Percentiles rank a stretch among this genome's conserved stretches.
These are phyloP conservation scores for Boletus rex-veris DNA, from an alignment of 768 basidiomycete genomes.

Conservation along the genomic window DNA sequence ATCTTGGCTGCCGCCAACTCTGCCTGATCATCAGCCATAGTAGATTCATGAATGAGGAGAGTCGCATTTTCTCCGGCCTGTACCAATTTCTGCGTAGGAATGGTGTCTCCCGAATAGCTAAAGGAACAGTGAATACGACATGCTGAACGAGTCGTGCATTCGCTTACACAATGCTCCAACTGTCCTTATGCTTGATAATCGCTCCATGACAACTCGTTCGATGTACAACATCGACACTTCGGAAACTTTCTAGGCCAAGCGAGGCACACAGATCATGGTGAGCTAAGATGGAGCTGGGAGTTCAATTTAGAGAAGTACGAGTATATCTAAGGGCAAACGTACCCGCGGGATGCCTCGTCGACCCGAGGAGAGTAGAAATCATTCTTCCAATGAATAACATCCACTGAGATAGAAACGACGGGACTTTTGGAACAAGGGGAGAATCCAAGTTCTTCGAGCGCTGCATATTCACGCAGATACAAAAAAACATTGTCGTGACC, in stretches of 20 bases:
- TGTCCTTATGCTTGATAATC: constrained; percentile 62
- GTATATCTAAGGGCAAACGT: neutral
- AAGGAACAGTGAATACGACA: neutral
- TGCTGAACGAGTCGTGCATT: neutral
- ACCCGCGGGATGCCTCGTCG: constrained; percentile 6
- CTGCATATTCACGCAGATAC: constrained; percentile 69
- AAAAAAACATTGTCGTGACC: constrained; percentile 51
- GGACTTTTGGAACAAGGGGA: constrained; percentile 44
- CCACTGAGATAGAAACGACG: constrained; percentile 53
- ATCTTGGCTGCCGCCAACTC: constrained; percentile 72
- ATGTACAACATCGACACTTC: constrained; percentile 72
- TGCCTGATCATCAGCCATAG: constrained; percentile 81
- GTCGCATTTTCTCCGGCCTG: constrained; percentile 64
- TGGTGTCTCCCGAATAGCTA: constrained; percentile 92
- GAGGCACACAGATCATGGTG: constrained; percentile 43
- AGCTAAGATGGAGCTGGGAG: constrained; percentile 42
- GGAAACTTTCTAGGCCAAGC: constrained; percentile 58
- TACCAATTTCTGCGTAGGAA: constrained; percentile 67
- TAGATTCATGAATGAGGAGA: constrained; percentile 91
- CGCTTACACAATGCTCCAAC: constrained; percentile 42
- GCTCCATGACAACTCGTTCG: constrained; percentile 69
- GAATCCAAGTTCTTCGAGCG: constrained; percentile 71
- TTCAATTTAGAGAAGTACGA: neutral
- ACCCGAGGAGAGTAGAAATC: constrained; percentile 32
- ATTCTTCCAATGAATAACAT: constrained; percentile 49